phyloP scores from a whole-genome alignment of 495 filamentous ascomycete genomes.

The Podospora tetraspora region DNA sequence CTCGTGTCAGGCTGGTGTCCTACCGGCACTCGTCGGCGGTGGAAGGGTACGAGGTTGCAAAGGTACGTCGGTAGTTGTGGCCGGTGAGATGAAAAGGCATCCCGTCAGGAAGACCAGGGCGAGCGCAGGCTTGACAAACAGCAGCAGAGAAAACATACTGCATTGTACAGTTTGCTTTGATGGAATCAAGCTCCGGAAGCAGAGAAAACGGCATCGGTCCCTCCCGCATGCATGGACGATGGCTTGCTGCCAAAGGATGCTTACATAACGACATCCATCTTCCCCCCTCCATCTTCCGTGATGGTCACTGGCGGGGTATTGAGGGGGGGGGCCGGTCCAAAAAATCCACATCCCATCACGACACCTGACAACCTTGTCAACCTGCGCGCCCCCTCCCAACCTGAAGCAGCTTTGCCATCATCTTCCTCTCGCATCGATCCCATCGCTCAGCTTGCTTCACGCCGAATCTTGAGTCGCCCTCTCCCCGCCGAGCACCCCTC shows the following conservation, averaged over 20 bases:
- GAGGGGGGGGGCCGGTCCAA: constrained; percentile 3
- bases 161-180: neutral
- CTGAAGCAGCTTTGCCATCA: constrained; percentile 1
- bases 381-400: neutral
- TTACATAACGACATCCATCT: constrained; percentile 5
- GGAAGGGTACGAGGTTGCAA: neutral
- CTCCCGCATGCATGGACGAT: neutral
- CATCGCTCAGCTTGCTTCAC: neutral
- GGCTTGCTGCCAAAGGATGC: neutral
- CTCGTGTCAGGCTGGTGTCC: neutral
- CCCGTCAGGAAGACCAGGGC: neutral
- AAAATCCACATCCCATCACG: constrained; percentile 15
- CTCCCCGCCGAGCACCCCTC: constrained; percentile 2
- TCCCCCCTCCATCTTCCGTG: constrained; percentile 3
- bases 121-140: neutral
- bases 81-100: neutral
- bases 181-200: neutral
- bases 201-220: neutral
- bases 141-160: neutral
- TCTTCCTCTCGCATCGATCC: neutral
- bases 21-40: neutral
- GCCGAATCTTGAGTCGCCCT: neutral
- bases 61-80: neutral
- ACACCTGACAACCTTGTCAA: constrained; percentile 6
- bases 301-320: constrained; percentile 8